phyloP scores from a whole-genome alignment of 1,284 basidiomycete genomes.

The Sporisorium iseilematis-ciliati region DNA sequence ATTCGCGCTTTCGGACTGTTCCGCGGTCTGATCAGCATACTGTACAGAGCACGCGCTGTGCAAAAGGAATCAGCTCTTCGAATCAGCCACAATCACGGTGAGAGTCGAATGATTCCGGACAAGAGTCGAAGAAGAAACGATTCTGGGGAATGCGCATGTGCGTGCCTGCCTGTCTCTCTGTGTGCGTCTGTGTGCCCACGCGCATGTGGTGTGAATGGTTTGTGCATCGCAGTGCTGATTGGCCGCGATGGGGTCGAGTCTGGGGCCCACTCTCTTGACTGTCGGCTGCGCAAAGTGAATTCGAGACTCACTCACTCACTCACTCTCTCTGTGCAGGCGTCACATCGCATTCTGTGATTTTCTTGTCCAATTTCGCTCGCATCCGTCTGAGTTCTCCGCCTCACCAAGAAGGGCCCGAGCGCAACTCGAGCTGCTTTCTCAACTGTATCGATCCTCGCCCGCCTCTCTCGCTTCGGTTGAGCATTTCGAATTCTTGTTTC shows the following conservation, averaged over 20 bases:
- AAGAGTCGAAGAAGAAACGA: neutral
- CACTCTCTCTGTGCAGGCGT: constrained; percentile 6
- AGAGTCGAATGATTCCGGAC: neutral
- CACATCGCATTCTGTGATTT: constrained; percentile 13
- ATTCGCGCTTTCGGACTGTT: too few species aligned
- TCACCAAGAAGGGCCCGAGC: constrained; percentile 11
- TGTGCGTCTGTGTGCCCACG: neutral
- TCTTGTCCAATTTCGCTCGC: neutral
- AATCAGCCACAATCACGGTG: too few species aligned
- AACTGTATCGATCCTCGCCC: constrained; percentile 5
- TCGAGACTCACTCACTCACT: neutral
- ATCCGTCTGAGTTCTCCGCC: constrained; percentile 5
- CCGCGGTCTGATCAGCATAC: neutral
- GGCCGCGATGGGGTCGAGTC: neutral
- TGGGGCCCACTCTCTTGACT: constrained; percentile 1
- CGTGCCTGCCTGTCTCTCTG: constrained; percentile 14
- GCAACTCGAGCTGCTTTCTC: neutral
- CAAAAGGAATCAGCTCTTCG: too few species aligned
- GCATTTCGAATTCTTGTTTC: constrained; percentile 5
- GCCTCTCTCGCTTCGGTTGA: too few species aligned
- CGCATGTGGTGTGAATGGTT: neutral
- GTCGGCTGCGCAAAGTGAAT: neutral
- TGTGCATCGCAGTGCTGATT: constrained; percentile 8
- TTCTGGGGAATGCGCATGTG: constrained; percentile 27
- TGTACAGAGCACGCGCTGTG: neutral